Base-by-base conservation (phyloP, 2,329 filamentous ascomycete species). In the Didymella exigua region DNA sequence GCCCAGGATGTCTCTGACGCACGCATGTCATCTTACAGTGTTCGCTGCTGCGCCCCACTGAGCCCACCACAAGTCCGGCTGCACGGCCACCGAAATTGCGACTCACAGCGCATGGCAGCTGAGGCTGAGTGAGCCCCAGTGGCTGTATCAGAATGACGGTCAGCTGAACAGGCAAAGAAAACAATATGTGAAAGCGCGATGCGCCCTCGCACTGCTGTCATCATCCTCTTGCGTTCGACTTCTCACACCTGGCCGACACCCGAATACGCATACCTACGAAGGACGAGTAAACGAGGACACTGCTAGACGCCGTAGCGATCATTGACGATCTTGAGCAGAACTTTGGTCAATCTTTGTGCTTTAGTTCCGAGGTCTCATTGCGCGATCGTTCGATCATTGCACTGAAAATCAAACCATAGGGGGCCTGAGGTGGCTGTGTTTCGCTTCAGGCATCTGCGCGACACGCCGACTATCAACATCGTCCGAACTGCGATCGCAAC, bases 371-470 rank as follows among this genome's bases (percentile, higher is more conserved):
- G 3, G 3, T 23, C 23, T 30, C 29, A 13, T 31, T 21, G 40
- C 24, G 38, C 33, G 27, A 33, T 40, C 11, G 21, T 38, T 47
- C 33, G 13, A 19, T 21, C n/a, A 23, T 31, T 18, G 19, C 36
- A n/a, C 52, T 50, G 42, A 23, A 42, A 48, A 46, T 50, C 36
- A 42, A 41, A 42, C 18, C 18, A 14, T 9, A 38, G 48, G 48
- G 38, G 37, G 54, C 54, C 54, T 56, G 33, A 49, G 26, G 54
- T 45, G 54, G 54, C 54, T 56, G 54, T 52, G 54, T 37, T 40
- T 23, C 40, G 5, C 23, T 44, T 49, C 19, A 6, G 42, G 33
- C 38, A 34, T 24, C 43, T 37, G 23, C 23, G 40, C 27, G 30
- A 49, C 21, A 37, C 27, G 13, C 42, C 45, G 16, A 41, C 36